phyloP scores from a whole-genome alignment of 208 protist species.

The Leishmania gerbilli region DNA sequence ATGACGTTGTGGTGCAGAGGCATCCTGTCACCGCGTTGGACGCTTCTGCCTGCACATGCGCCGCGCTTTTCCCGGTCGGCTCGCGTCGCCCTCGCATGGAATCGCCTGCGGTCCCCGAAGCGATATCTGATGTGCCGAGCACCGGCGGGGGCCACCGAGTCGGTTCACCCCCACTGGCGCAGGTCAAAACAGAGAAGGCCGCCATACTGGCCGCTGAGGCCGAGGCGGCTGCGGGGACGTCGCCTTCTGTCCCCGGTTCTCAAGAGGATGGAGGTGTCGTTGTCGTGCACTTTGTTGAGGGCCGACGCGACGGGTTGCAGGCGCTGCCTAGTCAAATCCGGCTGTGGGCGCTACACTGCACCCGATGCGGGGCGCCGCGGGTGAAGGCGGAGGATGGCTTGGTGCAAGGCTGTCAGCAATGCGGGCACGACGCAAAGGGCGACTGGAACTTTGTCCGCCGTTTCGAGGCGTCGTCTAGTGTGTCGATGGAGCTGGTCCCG shows the following conservation, averaged over 20 bases:
- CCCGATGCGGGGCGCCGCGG: slow-evolving; percentile 43
- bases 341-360: slow-evolving; percentile 79
- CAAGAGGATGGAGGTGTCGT: slow-evolving; percentile 61
- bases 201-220: neutral
- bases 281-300: slow-evolving; percentile 65
- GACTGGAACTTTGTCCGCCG: slow-evolving; percentile 68
- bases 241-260: slow-evolving; percentile 16
- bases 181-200: slow-evolving; percentile 24
- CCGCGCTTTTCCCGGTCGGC: slow-evolving; percentile 5
- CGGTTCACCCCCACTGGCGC: neutral
- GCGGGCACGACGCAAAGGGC: slow-evolving; percentile 39
- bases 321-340: slow-evolving; percentile 72
- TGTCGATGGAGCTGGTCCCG: slow-evolving; percentile 77
- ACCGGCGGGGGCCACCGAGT: neutral
- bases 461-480: slow-evolving; percentile 46
- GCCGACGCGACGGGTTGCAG: slow-evolving; percentile 24
- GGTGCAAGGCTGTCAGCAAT: slow-evolving; percentile 47
- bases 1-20: slow-evolving; percentile 29
- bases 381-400: slow-evolving; percentile 61
- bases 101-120: slow-evolving; percentile 1
- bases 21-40: neutral
- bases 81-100: slow-evolving; percentile 13
- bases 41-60: neutral
- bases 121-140: neutral
- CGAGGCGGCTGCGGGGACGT: slow-evolving; percentile 1